phyloP scores from a whole-genome alignment of 345 rosid species.

The Melastoma malabathricum region DNA sequence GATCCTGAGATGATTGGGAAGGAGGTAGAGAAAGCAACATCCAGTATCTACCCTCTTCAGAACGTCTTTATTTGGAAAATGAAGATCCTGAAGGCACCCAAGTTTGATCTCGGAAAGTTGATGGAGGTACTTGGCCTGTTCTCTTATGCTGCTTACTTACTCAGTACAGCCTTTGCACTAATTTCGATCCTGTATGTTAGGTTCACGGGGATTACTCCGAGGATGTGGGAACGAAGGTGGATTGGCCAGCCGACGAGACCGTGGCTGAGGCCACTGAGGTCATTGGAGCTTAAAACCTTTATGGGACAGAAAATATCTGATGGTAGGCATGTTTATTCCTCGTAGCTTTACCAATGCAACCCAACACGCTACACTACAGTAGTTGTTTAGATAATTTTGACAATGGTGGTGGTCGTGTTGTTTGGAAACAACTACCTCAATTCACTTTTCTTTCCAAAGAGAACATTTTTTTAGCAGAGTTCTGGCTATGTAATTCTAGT shows the following conservation, averaged over 20 bases:
- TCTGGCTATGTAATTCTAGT: no score
- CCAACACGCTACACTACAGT: no score
- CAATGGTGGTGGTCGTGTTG: no score
- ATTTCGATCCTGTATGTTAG: slow-evolving; percentile 14
- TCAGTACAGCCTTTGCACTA: background rate
- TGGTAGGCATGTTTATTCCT: no score
- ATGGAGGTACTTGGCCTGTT: slow-evolving; percentile 46
- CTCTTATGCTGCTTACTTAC: background rate
- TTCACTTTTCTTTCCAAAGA: no score
- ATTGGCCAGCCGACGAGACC: slow-evolving; percentile 69
- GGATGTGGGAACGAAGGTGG: slow-evolving; percentile 73
- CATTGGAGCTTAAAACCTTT: slow-evolving; percentile 35
- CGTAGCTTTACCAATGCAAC: no score
- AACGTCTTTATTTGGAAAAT: slow-evolving; percentile 86
- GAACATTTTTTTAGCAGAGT: no score
- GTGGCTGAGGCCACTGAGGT: slow-evolving; percentile 46
- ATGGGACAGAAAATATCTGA: background rate
- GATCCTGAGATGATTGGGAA: slow-evolving; percentile 73
- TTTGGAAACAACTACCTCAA: no score
- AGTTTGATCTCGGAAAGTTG: slow-evolving; percentile 94
- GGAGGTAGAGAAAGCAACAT: slow-evolving; percentile 84
- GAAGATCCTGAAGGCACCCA: slow-evolving; percentile 87
- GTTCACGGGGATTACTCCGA: slow-evolving; percentile 80
- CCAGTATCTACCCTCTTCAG: slow-evolving; percentile 69
- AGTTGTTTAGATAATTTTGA: no score